Evolutionary conservation across 176 grass and related monocot genomes (phyloP), one percentile per base, ranked within the genome.

Genomic region (Avena atlantica): DNA sequence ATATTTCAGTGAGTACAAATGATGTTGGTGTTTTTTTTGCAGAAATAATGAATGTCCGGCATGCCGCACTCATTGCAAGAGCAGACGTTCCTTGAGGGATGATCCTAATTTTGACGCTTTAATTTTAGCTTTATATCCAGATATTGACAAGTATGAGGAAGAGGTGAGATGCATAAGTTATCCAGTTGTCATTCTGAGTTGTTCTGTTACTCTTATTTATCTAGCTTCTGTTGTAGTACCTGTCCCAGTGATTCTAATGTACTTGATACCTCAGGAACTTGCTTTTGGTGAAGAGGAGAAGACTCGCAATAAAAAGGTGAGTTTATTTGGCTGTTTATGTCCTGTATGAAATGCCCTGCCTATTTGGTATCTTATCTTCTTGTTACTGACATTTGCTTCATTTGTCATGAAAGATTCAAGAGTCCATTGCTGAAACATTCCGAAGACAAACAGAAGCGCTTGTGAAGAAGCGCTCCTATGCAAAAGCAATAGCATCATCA

Each of bases 41-140:
- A 97, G 95, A 80, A 97, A 97, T 80, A 97, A 97, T 83, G 95
- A 94, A 76, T 97, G 95, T 73, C 95, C 95, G 48, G 92, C 95
- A 27, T 97, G 95, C 70, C 91, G 95, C 55, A 91, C 95, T 31
- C 95, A 97, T 83, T 97, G 95, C 90, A 92, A 92, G 79, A 97
- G 95, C 79, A 85, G 95, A 74, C 91, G 95, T 73, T 94, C 95
- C 72, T 80, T 97, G 78, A 94, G 95, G 89, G 95, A 97, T 78
- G 92, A 97, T 89, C 92, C 95, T 62, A 94, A 97, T 68, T 97
- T 92, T 50, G 95, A 97, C 12, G 88, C 95, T 80, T 91, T 97
- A 49, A 97, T 97, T 91, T 66, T 93, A 66, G 92, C 95, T 76
- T 77, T 97, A 29, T 97, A 97, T 92, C 92, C 95, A 59, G 86